phyloP scores from a whole-genome alignment of 495 filamentous ascomycete genomes.

The Talaromyces wortmannii region DNA sequence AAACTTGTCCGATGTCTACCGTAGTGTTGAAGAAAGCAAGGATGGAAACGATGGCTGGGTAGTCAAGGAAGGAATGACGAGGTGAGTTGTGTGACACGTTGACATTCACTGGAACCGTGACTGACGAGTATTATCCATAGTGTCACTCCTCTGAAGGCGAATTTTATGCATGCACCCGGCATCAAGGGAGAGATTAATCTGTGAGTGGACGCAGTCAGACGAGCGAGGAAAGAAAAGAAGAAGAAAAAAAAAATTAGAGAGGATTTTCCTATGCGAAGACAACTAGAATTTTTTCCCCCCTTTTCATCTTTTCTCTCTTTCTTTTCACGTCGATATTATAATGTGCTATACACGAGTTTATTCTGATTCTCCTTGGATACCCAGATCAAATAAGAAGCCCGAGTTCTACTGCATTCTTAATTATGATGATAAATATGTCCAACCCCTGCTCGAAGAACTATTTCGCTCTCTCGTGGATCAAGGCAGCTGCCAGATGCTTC shows the following conservation, averaged over 20 bases:
- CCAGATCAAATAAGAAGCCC: conserved; percentile 34
- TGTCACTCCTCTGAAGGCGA: conserved; percentile 84
- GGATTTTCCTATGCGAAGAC: conserved; percentile 1
- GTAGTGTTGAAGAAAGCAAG: conserved; percentile 68
- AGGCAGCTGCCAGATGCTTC: conserved; percentile 33
- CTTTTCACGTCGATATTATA: background rate
- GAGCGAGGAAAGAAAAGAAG: background rate
- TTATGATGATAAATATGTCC: conserved; percentile 81
- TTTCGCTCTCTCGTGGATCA: conserved; percentile 54
- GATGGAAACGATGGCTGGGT: conserved; percentile 95
- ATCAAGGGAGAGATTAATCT: conserved; percentile 75
- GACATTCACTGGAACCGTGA: background rate
- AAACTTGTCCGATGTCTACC: conserved; percentile 75
- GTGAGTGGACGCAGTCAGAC: conserved; percentile 58
- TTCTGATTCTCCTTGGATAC: conserved; percentile 34
- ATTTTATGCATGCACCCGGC: conserved; percentile 76
- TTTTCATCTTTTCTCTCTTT: background rate
- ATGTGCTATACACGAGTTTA: background rate
- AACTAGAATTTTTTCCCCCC: conserved; percentile 1
- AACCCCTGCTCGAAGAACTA: conserved; percentile 70
- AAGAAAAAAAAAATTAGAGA: background rate
- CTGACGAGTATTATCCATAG: conserved; percentile 30
- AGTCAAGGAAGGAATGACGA: conserved; percentile 80
- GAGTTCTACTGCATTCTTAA: conserved; percentile 67
- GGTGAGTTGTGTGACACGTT: conserved; percentile 45